Conservation (phyloP, 2,329 filamentous ascomycete genomes). For the Neophaeococcomyces mojaviensis region DNA sequence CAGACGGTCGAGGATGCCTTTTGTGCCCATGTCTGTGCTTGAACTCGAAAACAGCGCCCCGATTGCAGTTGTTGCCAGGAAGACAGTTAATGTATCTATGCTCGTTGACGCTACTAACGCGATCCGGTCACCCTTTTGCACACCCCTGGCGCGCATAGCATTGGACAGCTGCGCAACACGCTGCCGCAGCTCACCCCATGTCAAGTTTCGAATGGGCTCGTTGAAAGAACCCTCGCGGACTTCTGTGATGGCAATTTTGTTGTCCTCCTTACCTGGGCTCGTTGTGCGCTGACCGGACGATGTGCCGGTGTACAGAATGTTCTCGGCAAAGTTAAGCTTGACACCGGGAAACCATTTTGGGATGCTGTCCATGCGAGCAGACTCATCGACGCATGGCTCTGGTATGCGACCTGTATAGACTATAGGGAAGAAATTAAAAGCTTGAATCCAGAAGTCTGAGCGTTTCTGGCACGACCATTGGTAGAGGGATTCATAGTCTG, state of each 20-base stretch:
- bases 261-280: constrained; percentile 61
- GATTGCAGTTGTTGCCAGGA: constrained; percentile 61
- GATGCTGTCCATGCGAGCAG: constrained; percentile 58
- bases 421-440: constrained; percentile 52
- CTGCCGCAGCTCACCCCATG: constrained; percentile 59
- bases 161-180: constrained; percentile 54
- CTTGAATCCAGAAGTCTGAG: constrained; percentile 34
- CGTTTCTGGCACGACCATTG: background rate
- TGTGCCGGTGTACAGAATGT: constrained; percentile 57
- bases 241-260: constrained; percentile 63
- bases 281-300: constrained; percentile 35
- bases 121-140: constrained; percentile 64
- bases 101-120: constrained; percentile 70
- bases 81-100: constrained; percentile 64
- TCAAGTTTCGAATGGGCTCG: constrained; percentile 41
- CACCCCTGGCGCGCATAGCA: constrained; percentile 59
- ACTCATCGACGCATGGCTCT: constrained; percentile 58
- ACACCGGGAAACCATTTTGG: constrained; percentile 73
- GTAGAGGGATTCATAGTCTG: background rate
- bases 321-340: constrained; percentile 70
- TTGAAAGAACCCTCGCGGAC: constrained; percentile 36
- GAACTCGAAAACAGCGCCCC: constrained; percentile 69
- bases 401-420: constrained; percentile 52
- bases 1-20: constrained; percentile 66
- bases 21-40: constrained; percentile 76